Conservation (phyloP, 2,329 filamentous ascomycete genomes). For the Neonectria neomacrospora region DNA sequence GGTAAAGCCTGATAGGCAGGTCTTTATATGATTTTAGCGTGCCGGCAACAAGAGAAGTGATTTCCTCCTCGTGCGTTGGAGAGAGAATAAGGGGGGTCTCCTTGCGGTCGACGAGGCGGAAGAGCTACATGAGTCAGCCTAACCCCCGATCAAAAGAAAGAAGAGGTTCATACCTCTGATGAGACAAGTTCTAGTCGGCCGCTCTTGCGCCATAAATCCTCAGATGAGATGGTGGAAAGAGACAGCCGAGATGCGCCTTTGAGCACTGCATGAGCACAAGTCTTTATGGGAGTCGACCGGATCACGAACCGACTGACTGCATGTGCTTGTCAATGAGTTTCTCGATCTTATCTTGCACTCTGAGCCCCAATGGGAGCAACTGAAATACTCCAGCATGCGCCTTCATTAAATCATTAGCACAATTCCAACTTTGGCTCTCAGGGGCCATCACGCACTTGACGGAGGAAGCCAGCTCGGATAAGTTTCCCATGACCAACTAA, state of each 20-base stretch:
- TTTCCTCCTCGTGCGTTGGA: slow-evolving; percentile 97
- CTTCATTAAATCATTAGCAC: slow-evolving; percentile 52
- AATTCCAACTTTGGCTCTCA: neutral
- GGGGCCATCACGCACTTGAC: slow-evolving; percentile 65
- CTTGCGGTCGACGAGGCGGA: slow-evolving; percentile 83
- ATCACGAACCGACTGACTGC: slow-evolving; percentile 70
- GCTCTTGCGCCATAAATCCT: slow-evolving; percentile 84
- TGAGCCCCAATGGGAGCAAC: slow-evolving; percentile 84
- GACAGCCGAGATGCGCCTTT: slow-evolving; percentile 82
- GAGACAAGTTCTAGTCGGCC: slow-evolving; percentile 79
- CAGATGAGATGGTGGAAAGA: slow-evolving; percentile 85
- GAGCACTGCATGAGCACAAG: slow-evolving; percentile 26
- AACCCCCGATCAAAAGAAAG: neutral
- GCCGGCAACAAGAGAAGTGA: slow-evolving; percentile 81
- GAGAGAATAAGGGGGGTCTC: slow-evolving; percentile 79
- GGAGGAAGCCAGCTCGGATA: slow-evolving; percentile 76
- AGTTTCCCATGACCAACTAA: slow-evolving; percentile 74
- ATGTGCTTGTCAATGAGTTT: slow-evolving; percentile 89
- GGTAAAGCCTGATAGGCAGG: slow-evolving; percentile 87
- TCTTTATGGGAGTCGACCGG: neutral
- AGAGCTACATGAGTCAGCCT: slow-evolving; percentile 67
- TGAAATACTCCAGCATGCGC: slow-evolving; percentile 93
- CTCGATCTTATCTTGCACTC: slow-evolving; percentile 91
- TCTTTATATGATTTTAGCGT: slow-evolving; percentile 85
- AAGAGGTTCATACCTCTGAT: slow-evolving; percentile 69